phyloP scores from a whole-genome alignment of 2,329 filamentous ascomycete genomes.

The Domatiomyces globalis region DNA sequence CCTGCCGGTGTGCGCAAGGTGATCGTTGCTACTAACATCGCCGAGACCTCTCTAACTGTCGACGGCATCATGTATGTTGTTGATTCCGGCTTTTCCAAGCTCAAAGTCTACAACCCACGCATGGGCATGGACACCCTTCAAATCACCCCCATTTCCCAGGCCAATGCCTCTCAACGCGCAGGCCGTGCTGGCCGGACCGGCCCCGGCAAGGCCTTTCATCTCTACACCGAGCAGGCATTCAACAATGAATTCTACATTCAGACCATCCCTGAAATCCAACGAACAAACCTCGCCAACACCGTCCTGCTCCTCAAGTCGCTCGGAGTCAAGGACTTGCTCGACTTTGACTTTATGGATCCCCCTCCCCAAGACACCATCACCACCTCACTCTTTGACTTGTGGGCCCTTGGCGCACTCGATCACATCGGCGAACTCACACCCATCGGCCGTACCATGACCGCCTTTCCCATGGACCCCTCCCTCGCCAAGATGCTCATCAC shows the following conservation, averaged over 20 bases:
- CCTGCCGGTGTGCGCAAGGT: constrained; percentile 77
- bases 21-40: constrained; percentile 90
- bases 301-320: constrained; percentile 78
- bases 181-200: constrained; percentile 89
- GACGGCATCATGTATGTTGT: constrained; percentile 95
- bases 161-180: constrained; percentile 84
- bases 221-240: constrained; percentile 89
- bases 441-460: constrained; percentile 84
- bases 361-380: constrained; percentile 96
- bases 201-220: constrained; percentile 83
- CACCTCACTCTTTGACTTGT: constrained; percentile 92
- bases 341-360: constrained; percentile 97
- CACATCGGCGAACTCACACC: constrained; percentile 84
- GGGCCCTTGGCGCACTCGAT: constrained; percentile 85
- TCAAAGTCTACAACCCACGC: constrained; percentile 96
- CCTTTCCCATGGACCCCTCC: constrained; percentile 95
- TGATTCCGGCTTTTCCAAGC: constrained; percentile 86
- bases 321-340: constrained; percentile 79
- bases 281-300: constrained; percentile 75
- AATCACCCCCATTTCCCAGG: constrained; percentile 93
- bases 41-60: constrained; percentile 88
- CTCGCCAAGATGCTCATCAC: constrained; percentile 91
- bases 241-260: constrained; percentile 93
- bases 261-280: constrained; percentile 93
- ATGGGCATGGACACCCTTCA: constrained; percentile 99